phyloP scores from a whole-genome alignment of 768 basidiomycete species.

The Mycena belliarum region DNA sequence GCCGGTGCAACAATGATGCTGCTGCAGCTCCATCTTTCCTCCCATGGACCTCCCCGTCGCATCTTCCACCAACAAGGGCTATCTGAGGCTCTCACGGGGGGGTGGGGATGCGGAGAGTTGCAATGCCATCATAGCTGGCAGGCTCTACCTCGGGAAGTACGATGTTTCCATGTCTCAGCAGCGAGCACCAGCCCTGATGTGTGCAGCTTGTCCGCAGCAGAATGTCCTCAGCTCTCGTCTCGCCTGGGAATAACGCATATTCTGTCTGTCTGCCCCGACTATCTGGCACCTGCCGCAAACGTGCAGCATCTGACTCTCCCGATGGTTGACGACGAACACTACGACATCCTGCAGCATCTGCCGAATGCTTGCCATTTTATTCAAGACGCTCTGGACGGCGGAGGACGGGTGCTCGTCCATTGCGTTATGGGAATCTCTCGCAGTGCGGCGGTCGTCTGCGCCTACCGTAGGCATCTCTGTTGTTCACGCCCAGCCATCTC shows the following conservation, averaged over 20 bases:
- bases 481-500: background rate
- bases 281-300: slow-evolving; percentile 27
- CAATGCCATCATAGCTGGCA: slow-evolving; percentile 30
- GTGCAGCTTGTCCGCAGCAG: slow-evolving; percentile 32
- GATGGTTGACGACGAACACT: slow-evolving; percentile 10
- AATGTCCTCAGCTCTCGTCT: slow-evolving; percentile 30
- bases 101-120: slow-evolving; percentile 16
- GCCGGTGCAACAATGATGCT: background rate
- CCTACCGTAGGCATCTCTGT: slow-evolving; percentile 35
- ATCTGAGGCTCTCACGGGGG: background rate
- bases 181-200: background rate
- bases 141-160: slow-evolving; percentile 38
- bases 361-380: slow-evolving; percentile 49
- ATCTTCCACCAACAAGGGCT: background rate
- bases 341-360: slow-evolving; percentile 49
- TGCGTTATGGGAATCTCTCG: slow-evolving; percentile 54
- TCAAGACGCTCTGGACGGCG: slow-evolving; percentile 37
- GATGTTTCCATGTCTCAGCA: background rate
- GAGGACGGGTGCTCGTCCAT: slow-evolving; percentile 51
- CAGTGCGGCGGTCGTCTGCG: slow-evolving; percentile 45
- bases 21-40: background rate
- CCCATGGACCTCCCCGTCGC: background rate
- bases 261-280: slow-evolving; percentile 39
- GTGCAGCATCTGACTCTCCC: slow-evolving; percentile 10
- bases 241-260: slow-evolving; percentile 39